Evolutionary conservation across 176 grass and related monocot genomes (phyloP), one percentile per base, ranked within the genome.

Genomic region (Olyra latifolia): DNA sequence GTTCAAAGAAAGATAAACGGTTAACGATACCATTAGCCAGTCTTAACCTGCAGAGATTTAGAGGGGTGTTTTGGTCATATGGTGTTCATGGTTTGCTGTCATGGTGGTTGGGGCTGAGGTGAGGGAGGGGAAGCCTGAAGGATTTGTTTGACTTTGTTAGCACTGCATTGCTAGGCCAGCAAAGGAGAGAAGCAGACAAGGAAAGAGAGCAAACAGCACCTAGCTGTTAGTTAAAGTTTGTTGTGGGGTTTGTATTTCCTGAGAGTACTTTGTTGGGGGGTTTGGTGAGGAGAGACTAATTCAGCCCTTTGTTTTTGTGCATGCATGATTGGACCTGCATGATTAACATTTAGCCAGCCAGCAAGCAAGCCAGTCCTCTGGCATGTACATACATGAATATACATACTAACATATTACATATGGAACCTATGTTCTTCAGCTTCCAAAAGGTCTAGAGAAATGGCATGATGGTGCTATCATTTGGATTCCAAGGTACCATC

Each of bases 81-180:
- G 32, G 15, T 1, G 38, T 47, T 61, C 17, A 83, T 78, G 86
- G 69, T 82, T 91, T 89, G 83, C 80, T 93, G 91, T 93, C 88
- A 93, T 70, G 90, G 91, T 93, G 71, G 86, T 91, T 93, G 87
- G 62, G 89, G 60, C 47, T 67, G 79, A 81, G 62, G 82, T 71
- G 54, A 49, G 77, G 43, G 74, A 69, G 63, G n/a, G 41, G 42
- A 55, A 50, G 38, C 46, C 17, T 80, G 72, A 83, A 68, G 76
- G 58, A 76, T 80, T 80, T 78, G 64, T 89, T 90, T 93, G 93
- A 97, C 93, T 93, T 97, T 72, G 64, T 87, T 97, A 83, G 39
- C 52, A 82, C 78, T 68, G 32, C 16, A 28, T 29, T 63, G 74
- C 74, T 64, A 62, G 80, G 65, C 66, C 57, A 88, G 64, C 72